A percentile compares a stretch with the other conserved stretches of the same genome.
Evolutionary conservation across 371 early-diverging fungal species (phyloP).

Genomic region (Encephalitozoon cuniculi): DNA sequence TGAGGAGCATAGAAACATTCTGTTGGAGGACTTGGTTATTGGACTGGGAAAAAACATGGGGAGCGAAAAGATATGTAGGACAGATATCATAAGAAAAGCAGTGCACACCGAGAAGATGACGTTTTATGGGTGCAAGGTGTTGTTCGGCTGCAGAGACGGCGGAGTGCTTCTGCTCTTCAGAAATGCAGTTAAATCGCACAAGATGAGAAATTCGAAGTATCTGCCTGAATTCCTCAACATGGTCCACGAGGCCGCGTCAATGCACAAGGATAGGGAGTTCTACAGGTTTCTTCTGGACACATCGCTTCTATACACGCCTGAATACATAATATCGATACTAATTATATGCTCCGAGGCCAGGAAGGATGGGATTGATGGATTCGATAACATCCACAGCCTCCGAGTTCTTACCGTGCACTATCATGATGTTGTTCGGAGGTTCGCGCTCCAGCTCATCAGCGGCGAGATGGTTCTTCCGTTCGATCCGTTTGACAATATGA

Average conservation of each 20-base stretch:
- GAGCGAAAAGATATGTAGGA: neutral
- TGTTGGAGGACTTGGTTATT: slow-evolving; percentile 23
- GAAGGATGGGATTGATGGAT: neutral
- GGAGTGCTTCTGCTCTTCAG: neutral
- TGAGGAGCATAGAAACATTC: slow-evolving; percentile 18
- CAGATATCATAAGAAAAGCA: neutral
- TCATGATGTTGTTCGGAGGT: slow-evolving; percentile 6
- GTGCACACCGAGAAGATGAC: slow-evolving; percentile 3
- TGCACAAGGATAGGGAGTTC: neutral
- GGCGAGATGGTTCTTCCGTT: slow-evolving; percentile 8
- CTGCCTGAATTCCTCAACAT: slow-evolving; percentile 12
- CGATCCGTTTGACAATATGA: slow-evolving; percentile 34
- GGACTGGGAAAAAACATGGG: slow-evolving; percentile 5
- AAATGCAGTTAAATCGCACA: neutral
- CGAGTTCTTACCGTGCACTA: slow-evolving; percentile 5
- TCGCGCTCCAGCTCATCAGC: neutral
- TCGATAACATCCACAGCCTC: slow-evolving; percentile 4
- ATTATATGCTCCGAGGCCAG: slow-evolving; percentile 18
- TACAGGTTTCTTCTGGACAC: neutral
- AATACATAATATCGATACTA: slow-evolving; percentile 22
- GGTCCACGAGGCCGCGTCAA: neutral
- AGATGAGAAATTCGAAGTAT: neutral
- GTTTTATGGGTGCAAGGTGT: neutral
- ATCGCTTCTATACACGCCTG: neutral
- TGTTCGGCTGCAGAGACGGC: neutral